phyloP scores from a whole-genome alignment of 1,139 yeast genomes.

The Nakaseomyces kungkrabaensis region DNA sequence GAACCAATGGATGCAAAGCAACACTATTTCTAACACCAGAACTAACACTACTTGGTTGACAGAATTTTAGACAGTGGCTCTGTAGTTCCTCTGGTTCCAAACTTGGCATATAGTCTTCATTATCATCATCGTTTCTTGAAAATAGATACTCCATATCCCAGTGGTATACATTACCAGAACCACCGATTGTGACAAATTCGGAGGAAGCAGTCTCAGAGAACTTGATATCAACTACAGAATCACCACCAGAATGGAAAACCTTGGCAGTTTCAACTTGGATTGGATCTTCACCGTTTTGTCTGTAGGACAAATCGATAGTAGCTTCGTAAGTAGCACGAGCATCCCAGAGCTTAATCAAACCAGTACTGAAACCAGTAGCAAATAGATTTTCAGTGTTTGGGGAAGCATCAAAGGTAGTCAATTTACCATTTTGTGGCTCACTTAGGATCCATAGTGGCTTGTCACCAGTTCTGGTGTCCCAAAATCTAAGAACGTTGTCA shows the following conservation, averaged over 20 bases:
- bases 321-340: conserved; percentile 25
- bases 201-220: conserved; percentile 24
- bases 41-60: conserved; percentile 26
- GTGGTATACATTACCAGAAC: conserved; percentile 27
- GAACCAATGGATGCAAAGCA: conserved; percentile 21
- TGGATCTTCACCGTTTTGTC: conserved; percentile 25
- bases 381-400: conserved; percentile 22
- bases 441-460: conserved; percentile 19
- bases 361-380: conserved; percentile 27
- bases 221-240: conserved; percentile 26
- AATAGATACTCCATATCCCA: conserved; percentile 27
- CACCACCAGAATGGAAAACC: conserved; percentile 26
- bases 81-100: conserved; percentile 19
- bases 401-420: conserved; percentile 23
- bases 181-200: conserved; percentile 26
- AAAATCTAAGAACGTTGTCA: conserved; percentile 25
- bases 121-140: conserved; percentile 20
- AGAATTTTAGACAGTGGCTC: conserved; percentile 24
- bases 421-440: conserved; percentile 23
- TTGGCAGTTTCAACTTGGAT: conserved; percentile 22
- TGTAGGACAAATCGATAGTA: conserved; percentile 15
- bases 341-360: conserved; percentile 29
- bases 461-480: conserved; percentile 26
- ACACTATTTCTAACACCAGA: conserved; percentile 17
- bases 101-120: conserved; percentile 13